Percentiles rank a stretch among this genome's conserved stretches.
Evolutionary conservation across 768 basidiomycete genomes (phyloP).

Genomic region (Trametes maxima): DNA sequence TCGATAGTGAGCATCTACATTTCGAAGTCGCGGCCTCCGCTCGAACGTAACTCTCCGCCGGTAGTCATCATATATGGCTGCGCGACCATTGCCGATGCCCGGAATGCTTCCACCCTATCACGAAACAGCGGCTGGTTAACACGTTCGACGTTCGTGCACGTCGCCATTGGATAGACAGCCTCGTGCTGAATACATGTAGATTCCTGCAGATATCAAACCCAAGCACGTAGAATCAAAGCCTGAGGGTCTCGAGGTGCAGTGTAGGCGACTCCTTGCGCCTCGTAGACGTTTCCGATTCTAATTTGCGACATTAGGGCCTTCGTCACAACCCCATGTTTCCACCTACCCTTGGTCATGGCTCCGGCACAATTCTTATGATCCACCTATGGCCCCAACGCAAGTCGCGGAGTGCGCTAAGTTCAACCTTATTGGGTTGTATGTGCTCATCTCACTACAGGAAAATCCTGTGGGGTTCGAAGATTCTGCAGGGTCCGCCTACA

Average conservation of each 20-base stretch:
- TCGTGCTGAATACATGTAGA: conserved; percentile 45
- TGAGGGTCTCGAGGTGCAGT: conserved; percentile 73
- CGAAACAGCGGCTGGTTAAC: conserved; percentile 88
- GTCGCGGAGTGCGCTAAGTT: conserved; percentile 46
- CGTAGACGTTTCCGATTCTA: background rate
- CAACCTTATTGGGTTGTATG: background rate
- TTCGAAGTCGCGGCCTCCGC: background rate
- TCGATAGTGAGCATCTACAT: conserved; percentile 60
- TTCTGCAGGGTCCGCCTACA: conserved; percentile 72
- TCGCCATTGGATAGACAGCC: no score
- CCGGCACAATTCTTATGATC: conserved; percentile 77
- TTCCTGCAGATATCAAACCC: conserved; percentile 75
- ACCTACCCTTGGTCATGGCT: conserved; percentile 91
- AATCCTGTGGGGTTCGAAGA: conserved; percentile 80
- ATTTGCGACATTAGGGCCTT: conserved; percentile 47
- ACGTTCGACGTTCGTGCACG: conserved; percentile 66
- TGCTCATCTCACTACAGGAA: conserved; percentile 45
- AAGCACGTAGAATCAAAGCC: conserved; percentile 52
- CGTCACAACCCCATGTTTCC: conserved; percentile 68
- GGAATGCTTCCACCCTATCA: conserved; percentile 82
- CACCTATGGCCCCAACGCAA: conserved; percentile 42
- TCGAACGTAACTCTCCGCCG: background rate
- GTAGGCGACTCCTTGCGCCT: conserved; percentile 44
- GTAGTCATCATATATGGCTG: conserved; percentile 88
- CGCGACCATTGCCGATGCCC: conserved; percentile 92